Conservation (phyloP, 306 rosid species). For the Cicer judaicum region DNA sequence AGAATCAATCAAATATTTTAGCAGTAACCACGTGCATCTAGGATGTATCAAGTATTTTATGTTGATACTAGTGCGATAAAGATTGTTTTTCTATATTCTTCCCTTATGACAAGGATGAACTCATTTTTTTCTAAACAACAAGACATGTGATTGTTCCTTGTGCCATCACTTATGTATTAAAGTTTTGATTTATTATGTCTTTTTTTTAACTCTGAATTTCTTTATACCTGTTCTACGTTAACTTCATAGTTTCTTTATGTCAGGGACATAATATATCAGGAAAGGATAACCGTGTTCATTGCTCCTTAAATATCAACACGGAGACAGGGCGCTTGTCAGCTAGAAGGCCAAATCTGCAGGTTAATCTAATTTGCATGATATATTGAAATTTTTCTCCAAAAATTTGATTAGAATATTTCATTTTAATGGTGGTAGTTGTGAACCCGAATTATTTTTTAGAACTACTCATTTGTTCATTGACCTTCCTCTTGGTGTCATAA, state of each 20-base stretch:
- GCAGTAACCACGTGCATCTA: conserved; percentile 17
- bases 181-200: neutral
- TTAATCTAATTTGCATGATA: conserved; percentile 44
- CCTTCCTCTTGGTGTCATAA: conserved; percentile 13
- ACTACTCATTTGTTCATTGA: conserved; percentile 12
- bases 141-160: conserved; percentile 5
- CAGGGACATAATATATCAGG: conserved; percentile 91
- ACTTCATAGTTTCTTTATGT: conserved; percentile 41
- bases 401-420: conserved; percentile 32
- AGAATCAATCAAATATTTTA: conserved; percentile 3
- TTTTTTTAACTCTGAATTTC: conserved; percentile 16
- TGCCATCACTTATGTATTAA: conserved; percentile 7
- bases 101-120: neutral
- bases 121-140: neutral
- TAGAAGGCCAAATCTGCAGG: conserved; percentile 97
- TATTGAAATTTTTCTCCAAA: neutral
- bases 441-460: conserved; percentile 21
- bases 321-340: conserved; percentile 98
- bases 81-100: conserved; percentile 2
- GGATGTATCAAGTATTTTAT: conserved; percentile 2
- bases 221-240: neutral
- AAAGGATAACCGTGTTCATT: conserved; percentile 82
- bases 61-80: conserved; percentile 18
- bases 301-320: conserved; percentile 87
- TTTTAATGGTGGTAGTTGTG: conserved; percentile 20